Percentiles rank a stretch among this genome's conserved stretches.
Evolutionary conservation across 164 flowering plant genomes (phyloP).

Genomic region (Magnolia kwangsiensis): DNA sequence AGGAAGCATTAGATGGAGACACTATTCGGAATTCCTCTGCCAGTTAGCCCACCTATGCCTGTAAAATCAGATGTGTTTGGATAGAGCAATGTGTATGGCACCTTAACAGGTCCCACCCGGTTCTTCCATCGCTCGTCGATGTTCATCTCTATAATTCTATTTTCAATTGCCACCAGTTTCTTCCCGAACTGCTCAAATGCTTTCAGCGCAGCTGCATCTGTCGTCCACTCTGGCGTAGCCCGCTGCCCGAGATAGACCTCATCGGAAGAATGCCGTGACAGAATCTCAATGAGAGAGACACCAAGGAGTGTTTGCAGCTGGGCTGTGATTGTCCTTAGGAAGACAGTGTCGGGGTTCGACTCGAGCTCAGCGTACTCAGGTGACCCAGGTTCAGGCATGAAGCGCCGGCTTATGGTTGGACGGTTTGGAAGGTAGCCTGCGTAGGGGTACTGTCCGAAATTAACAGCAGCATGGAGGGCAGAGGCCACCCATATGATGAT

Average conservation of each 20-base stretch:
- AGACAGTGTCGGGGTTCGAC: conserved; percentile 49
- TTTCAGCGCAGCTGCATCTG: conserved; percentile 41
- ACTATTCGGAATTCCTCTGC: conserved; percentile 83
- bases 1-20: conserved; percentile 42
- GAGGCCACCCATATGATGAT: conserved; percentile 83
- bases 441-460: conserved; percentile 86
- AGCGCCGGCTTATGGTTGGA: conserved; percentile 71
- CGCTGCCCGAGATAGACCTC: conserved; percentile 80
- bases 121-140: conserved; percentile 45
- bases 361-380: conserved; percentile 60
- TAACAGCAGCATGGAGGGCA: conserved; percentile 88
- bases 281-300: conserved; percentile 60
- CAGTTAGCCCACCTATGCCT: conserved; percentile 58
- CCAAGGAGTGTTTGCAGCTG: conserved; percentile 78
- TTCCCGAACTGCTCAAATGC: conserved; percentile 59
- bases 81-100: conserved; percentile 73
- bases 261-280: conserved; percentile 75
- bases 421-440: conserved; percentile 87
- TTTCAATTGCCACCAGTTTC: conserved; percentile 49
- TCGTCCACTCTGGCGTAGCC: conserved; percentile 58
- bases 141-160: conserved; percentile 48
- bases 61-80: conserved; percentile 67
- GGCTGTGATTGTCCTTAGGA: conserved; percentile 65
- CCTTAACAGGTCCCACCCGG: conserved; percentile 61
- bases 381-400: conserved; percentile 83